Conservation (phyloP, 495 filamentous ascomycete species). For the Cetradonia linearis region DNA sequence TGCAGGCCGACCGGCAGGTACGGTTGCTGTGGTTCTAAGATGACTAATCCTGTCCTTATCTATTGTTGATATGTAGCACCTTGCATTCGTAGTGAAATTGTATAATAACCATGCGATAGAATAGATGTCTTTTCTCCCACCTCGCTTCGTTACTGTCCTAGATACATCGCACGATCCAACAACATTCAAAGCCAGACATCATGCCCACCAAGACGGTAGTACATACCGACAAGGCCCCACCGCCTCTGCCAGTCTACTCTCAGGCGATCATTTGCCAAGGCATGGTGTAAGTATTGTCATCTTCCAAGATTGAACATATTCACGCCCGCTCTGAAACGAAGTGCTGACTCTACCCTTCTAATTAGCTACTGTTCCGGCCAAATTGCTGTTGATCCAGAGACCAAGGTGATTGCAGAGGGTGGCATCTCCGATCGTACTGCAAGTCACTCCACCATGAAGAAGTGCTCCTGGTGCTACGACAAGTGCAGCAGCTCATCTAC, state of each 20-base stretch:
- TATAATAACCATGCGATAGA: no score
- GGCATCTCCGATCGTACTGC: conserved; percentile 47
- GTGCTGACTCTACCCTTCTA: not conserved
- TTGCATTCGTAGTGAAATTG: no score
- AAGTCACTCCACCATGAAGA: conserved; percentile 3
- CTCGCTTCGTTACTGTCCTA: not conserved
- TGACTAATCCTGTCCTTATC: no score
- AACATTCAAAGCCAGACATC: not conserved
- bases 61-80: no score
- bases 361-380: conserved; percentile 33
- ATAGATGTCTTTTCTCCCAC: not conserved
- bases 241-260: conserved; percentile 36
- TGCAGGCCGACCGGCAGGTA: no score
- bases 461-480: not conserved
- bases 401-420: conserved; percentile 41
- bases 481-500: not conserved
- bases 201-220: conserved; percentile 29
- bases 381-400: conserved; percentile 42
- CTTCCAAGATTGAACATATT: no score
- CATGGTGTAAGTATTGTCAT: conserved; percentile 27
- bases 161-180: not conserved
- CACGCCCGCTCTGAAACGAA: not conserved
- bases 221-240: conserved; percentile 31
- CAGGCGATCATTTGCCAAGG: conserved; percentile 37
- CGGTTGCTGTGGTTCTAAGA: no score